These are phyloP conservation scores for Hygrophila difformis DNA, from an alignment of 257 asterid genomes.

Conservation along the genomic window DNA sequence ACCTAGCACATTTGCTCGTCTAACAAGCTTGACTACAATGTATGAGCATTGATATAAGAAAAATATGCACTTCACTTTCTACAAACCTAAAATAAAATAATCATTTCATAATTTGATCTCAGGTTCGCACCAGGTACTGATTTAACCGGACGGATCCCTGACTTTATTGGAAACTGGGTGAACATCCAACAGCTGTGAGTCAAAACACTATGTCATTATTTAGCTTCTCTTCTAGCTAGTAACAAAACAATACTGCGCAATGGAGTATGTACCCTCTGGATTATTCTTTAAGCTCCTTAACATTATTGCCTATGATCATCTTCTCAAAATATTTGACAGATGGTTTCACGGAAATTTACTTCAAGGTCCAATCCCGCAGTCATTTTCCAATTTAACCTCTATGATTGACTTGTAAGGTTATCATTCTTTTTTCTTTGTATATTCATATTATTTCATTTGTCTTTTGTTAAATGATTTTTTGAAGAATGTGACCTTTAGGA, in stretches of 20 bases:
- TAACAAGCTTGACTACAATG: slow-evolving; percentile 28
- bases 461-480: background rate
- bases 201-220: background rate
- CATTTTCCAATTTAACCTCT: slow-evolving; percentile 56
- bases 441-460: background rate
- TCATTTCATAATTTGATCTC: slow-evolving; percentile 16
- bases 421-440: background rate
- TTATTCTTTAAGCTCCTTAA: background rate
- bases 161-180: slow-evolving; percentile 65
- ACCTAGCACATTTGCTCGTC: slow-evolving; percentile 35
- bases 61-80: too few relatives aligned
- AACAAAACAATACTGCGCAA: background rate
- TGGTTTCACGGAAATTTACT: slow-evolving; percentile 77
- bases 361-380: slow-evolving; percentile 61
- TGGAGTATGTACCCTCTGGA: slow-evolving; percentile 3
- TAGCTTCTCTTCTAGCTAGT: too few relatives aligned
- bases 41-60: slow-evolving; percentile 22
- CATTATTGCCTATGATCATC: background rate
- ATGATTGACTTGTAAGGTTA: slow-evolving; percentile 53
- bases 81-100: background rate
- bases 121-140: slow-evolving; percentile 60
- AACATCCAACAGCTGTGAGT: slow-evolving; percentile 45
- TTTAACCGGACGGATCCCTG: slow-evolving; percentile 64
- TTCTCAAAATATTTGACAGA: slow-evolving; percentile 26
- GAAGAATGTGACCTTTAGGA: slow-evolving; percentile 33